Conservation (phyloP, 2,329 filamentous ascomycete species). For the Ophiostoma perfectum region DNA sequence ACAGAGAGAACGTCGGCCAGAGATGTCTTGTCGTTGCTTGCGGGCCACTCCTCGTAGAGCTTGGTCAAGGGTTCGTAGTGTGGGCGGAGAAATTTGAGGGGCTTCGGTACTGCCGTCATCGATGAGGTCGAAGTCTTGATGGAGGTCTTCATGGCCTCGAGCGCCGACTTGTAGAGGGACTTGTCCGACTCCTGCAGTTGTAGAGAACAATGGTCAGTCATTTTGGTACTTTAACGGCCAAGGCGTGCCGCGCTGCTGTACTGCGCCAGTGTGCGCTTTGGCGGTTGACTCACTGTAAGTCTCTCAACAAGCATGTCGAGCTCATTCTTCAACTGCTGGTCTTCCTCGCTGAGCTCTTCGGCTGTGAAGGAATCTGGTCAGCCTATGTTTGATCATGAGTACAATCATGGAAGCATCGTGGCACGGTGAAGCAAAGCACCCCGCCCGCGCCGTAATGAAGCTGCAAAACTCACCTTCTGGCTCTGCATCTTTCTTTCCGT, state of each 20-base stretch:
- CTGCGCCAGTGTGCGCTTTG: background rate
- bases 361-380: constrained; percentile 30
- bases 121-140: constrained; percentile 99
- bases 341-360: constrained; percentile 95
- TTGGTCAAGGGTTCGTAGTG: constrained; percentile 88
- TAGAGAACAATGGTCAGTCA: background rate
- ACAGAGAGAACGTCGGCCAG: constrained; percentile 95
- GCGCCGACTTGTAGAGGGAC: constrained; percentile 81
- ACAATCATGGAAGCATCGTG: background rate
- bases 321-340: constrained; percentile 96
- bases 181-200: constrained; percentile 70
- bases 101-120: constrained; percentile 98
- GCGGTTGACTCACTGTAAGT: constrained; percentile 60
- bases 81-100: constrained; percentile 92
- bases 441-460: background rate
- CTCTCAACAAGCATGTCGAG: constrained; percentile 97
- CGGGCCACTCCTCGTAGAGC: constrained; percentile 84
- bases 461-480: constrained; percentile 40
- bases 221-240: background rate
- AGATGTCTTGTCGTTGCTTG: constrained; percentile 77
- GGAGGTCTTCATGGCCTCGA: constrained; percentile 95
- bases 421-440: background rate
- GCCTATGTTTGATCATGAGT: background rate
- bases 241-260: background rate
- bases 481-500: constrained; percentile 53